A percentile compares a stretch with the other conserved stretches of the same genome.
Conservation (phyloP, 768 basidiomycete species). For the Amanita molliuscula region DNA sequence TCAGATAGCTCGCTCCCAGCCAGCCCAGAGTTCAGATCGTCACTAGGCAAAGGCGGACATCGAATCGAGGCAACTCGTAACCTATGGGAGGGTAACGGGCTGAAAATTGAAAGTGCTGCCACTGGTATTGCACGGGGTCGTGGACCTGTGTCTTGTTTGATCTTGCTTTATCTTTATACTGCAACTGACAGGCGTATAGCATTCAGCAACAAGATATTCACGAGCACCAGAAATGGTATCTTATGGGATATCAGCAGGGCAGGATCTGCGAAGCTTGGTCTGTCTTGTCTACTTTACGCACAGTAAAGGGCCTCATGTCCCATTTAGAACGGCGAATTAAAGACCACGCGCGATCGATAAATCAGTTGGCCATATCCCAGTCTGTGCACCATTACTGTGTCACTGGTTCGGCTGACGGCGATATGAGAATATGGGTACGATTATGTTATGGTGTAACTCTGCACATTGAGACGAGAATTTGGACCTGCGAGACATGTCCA, state of each 20-base stretch:
- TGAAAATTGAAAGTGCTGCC: constrained; percentile 70
- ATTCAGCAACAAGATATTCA: constrained; percentile 67
- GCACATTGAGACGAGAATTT: no score
- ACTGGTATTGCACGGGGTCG: constrained; percentile 79
- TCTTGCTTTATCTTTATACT: neutral
- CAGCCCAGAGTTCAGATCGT: constrained; percentile 38
- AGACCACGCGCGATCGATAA: constrained; percentile 65
- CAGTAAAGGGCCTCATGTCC: no score
- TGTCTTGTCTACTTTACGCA: constrained; percentile 11
- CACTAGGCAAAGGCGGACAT: constrained; percentile 43
- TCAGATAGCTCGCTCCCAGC: constrained; percentile 28
- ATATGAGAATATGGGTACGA: no score
- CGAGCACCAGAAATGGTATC: constrained; percentile 73
- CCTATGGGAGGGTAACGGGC: constrained; percentile 66
- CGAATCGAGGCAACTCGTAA: constrained; percentile 67
- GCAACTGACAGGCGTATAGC: constrained; percentile 22
- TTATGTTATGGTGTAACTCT: no score
- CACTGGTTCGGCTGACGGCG: no score
- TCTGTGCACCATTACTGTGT: constrained; percentile 59
- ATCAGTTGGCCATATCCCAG: constrained; percentile 58
- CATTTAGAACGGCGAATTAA: constrained; percentile 59
- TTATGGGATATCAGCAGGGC: constrained; percentile 73
- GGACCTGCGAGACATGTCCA: no score
- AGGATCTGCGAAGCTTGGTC: constrained; percentile 63
- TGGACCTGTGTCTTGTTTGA: constrained; percentile 34